These are phyloP conservation scores for Vitis cinerea DNA, from an alignment of 164 flowering plant species.

Conservation along the genomic window DNA sequence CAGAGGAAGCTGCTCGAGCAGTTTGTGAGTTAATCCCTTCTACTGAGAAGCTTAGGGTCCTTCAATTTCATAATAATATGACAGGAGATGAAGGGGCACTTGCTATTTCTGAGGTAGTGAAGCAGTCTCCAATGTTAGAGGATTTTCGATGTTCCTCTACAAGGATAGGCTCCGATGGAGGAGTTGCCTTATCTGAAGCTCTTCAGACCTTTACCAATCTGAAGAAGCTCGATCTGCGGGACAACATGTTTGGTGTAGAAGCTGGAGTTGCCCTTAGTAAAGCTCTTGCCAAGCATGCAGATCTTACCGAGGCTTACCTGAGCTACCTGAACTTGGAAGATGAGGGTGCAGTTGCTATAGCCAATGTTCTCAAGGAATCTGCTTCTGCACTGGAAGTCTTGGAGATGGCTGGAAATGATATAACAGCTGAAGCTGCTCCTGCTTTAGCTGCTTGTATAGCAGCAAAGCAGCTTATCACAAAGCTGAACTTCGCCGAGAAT, in stretches of 20 bases:
- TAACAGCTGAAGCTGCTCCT: conserved; percentile 60
- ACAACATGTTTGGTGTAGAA: conserved; percentile 87
- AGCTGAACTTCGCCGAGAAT: conserved; percentile 73
- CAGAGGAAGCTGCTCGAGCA: conserved; percentile 92
- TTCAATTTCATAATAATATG: conserved; percentile 93
- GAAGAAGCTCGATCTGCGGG: conserved; percentile 78
- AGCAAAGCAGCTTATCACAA: conserved; percentile 44
- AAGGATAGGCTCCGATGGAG: conserved; percentile 84
- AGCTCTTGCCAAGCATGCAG: conserved; percentile 36
- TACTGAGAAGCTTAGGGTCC: conserved; percentile 70
- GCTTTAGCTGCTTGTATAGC: conserved; percentile 59
- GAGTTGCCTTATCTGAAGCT: conserved; percentile 65
- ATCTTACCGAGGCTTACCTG: conserved; percentile 59
- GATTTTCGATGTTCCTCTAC: conserved; percentile 94
- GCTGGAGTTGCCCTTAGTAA: conserved; percentile 64
- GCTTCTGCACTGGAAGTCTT: conserved; percentile 62
- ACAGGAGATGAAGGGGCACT: conserved; percentile 93
- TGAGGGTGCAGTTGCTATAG: conserved; percentile 65
- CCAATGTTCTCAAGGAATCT: conserved; percentile 52
- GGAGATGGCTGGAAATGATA: conserved; percentile 89
- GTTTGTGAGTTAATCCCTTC: conserved; percentile 79
- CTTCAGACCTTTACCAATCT: conserved; percentile 49
- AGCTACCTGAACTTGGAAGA: conserved; percentile 86
- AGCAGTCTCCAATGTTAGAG: conserved; percentile 63
- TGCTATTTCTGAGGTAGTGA: conserved; percentile 73